These are phyloP conservation scores for Dryas drummondii DNA, from an alignment of 306 rosid genomes.

Conservation along the genomic window DNA sequence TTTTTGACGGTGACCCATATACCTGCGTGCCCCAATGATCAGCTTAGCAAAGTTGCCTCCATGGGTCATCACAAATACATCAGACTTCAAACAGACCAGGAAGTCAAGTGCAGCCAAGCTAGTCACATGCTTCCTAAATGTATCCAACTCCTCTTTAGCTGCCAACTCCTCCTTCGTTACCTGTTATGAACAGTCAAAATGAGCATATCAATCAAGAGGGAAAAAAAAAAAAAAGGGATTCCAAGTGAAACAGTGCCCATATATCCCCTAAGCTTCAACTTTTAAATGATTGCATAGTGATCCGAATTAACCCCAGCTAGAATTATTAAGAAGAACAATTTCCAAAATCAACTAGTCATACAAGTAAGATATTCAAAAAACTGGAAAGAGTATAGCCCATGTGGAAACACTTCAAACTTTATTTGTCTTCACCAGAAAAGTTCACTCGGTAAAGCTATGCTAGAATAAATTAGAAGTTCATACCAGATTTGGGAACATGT, in stretches of 20 bases:
- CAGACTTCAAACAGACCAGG: conserved; percentile 97
- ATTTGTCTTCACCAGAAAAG: conserved; percentile 3
- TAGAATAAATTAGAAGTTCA: not conserved
- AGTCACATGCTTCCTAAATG: conserved; percentile 92
- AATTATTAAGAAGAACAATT: not conserved
- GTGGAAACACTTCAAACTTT: conserved; percentile 2
- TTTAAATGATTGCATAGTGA: not conserved
- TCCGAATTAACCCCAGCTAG: not conserved
- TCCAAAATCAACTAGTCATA: not conserved
- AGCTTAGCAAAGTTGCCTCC: conserved; percentile 99
- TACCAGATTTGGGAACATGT: conserved; percentile 96
- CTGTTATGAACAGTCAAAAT: conserved; percentile 36
- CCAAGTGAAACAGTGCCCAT: not conserved
- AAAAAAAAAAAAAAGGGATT: not conserved
- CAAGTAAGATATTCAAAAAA: not conserved
- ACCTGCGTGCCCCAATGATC: conserved; percentile 93
- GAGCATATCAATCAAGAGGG: conserved; percentile 3
- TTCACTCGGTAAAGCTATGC: not conserved
- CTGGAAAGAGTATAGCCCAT: not conserved
- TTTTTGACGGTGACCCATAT: conserved; percentile 89
- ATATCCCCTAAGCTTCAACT: not conserved
- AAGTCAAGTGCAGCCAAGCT: conserved; percentile 98
- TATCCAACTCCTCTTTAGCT: conserved; percentile 80
- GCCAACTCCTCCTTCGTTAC: conserved; percentile 95
- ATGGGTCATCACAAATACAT: conserved; percentile 97